phyloP scores from a whole-genome alignment of 148 eudicot species.

The Euryodendron excelsum region DNA sequence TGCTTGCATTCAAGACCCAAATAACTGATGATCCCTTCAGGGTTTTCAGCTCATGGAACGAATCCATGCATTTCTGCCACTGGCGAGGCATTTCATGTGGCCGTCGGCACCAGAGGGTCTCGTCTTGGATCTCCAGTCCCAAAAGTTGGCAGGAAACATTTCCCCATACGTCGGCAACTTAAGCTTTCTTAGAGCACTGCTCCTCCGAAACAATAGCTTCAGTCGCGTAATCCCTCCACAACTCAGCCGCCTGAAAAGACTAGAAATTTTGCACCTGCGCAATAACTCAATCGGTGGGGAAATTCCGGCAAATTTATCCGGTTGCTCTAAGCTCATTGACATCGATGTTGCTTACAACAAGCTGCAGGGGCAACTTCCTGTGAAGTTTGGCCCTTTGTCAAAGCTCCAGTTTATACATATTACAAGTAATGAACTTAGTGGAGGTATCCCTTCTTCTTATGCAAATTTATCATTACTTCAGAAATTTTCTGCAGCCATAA shows the following conservation, averaged over 20 bases:
- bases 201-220: no score
- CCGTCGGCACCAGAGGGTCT: background rate
- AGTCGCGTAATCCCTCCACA: no score
- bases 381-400: slow-evolving; percentile 17
- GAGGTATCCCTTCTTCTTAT: background rate
- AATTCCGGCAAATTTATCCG: no score
- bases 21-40: background rate
- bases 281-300: no score
- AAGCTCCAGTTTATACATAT: slow-evolving; percentile 10
- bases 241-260: no score
- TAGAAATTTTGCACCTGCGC: no score
- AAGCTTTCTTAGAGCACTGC: no score
- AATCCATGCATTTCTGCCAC: background rate
- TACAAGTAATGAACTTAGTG: background rate
- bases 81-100: background rate
- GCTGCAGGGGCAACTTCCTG: no score
- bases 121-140: background rate
- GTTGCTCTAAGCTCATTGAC: no score
- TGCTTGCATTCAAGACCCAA: background rate
- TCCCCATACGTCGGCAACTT: background rate
- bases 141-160: no score
- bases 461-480: background rate
- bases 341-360: no score
- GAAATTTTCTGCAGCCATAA: background rate
- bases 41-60: slow-evolving; percentile 5